These are phyloP conservation scores for Cryptococcus hybrid DNA, from an alignment of 1,284 basidiomycete genomes.

Conservation along the genomic window DNA sequence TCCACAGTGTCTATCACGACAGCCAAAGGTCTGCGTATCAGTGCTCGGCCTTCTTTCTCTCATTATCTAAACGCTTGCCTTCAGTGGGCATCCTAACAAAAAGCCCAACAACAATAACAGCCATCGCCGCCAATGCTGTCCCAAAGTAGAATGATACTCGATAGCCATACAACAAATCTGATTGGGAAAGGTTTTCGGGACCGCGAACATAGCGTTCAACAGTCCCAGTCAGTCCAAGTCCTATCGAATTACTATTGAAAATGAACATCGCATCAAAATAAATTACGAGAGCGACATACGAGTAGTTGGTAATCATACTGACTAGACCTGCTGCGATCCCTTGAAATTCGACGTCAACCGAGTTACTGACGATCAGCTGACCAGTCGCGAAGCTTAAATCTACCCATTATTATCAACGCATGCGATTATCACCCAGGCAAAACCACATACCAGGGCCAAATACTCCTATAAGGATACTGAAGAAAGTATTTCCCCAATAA, in stretches of 20 bases:
- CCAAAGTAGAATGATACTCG: constrained; percentile 14
- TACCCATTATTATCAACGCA: not conserved
- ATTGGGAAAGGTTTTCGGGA: not conserved
- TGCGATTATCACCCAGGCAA: not conserved
- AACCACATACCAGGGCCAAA: constrained; percentile 19
- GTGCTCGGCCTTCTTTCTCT: no score
- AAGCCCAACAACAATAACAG: constrained; percentile 15
- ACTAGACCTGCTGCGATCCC: constrained; percentile 26
- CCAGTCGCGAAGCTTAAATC: constrained; percentile 25
- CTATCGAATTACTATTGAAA: constrained; percentile 12
- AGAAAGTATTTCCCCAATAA: constrained; percentile 29
- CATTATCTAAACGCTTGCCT: no score
- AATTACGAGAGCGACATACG: constrained; percentile 6
- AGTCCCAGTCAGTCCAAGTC: constrained; percentile 21
- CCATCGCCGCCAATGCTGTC: constrained; percentile 13
- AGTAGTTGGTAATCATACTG: constrained; percentile 23
- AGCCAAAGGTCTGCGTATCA: no score
- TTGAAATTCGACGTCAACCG: constrained; percentile 18
- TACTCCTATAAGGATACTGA: constrained; percentile 11
- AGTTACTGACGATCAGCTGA: constrained; percentile 19
- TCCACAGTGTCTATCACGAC: no score
- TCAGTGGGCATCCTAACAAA: constrained; percentile 16
- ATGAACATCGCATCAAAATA: not conserved
- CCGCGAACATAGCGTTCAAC: constrained; percentile 16
- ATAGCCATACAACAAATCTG: constrained; percentile 16